Evolutionary conservation across 768 basidiomycete species (phyloP).

Genomic region (Amanita rimosa): DNA sequence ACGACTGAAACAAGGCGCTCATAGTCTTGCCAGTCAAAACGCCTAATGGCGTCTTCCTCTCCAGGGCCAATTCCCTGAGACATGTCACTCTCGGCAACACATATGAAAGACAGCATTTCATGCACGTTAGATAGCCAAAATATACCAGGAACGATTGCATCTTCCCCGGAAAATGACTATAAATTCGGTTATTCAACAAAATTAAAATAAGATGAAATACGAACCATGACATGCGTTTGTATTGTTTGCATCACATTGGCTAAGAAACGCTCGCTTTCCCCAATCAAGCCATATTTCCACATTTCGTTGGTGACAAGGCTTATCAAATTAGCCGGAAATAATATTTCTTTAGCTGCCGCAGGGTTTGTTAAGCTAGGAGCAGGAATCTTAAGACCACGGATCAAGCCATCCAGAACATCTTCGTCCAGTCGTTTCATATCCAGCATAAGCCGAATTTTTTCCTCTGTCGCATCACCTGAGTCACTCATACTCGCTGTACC

Average conservation of each 20-base stretch:
- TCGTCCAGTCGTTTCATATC: constrained; percentile 85
- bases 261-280: constrained; percentile 94
- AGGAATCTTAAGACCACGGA: constrained; percentile 89
- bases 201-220: constrained; percentile 17
- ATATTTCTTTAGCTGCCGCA: constrained; percentile 91
- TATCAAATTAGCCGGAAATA: constrained; percentile 98
- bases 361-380: constrained; percentile 83
- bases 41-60: constrained; percentile 81
- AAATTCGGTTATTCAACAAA: constrained; percentile 5
- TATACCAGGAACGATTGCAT: constrained; percentile 91
- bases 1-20: constrained; percentile 96
- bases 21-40: constrained; percentile 96
- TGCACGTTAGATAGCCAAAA: constrained; percentile 99
- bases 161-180: constrained; percentile 86
- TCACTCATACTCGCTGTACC: constrained; percentile 63
- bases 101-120: constrained; percentile 98
- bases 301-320: constrained; percentile 98
- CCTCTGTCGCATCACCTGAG: constrained; percentile 85
- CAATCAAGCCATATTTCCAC: constrained; percentile 98
- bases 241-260: constrained; percentile 99
- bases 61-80: constrained; percentile 95
- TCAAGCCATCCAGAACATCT: constrained; percentile 83
- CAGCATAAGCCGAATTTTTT: constrained; percentile 90
- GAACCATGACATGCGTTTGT: constrained; percentile 94
- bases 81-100: constrained; percentile 98